Evolutionary conservation across 2,329 filamentous ascomycete species (phyloP), one percentile per base, ranked within the genome.

Genomic region (Arthroderma sp.): DNA sequence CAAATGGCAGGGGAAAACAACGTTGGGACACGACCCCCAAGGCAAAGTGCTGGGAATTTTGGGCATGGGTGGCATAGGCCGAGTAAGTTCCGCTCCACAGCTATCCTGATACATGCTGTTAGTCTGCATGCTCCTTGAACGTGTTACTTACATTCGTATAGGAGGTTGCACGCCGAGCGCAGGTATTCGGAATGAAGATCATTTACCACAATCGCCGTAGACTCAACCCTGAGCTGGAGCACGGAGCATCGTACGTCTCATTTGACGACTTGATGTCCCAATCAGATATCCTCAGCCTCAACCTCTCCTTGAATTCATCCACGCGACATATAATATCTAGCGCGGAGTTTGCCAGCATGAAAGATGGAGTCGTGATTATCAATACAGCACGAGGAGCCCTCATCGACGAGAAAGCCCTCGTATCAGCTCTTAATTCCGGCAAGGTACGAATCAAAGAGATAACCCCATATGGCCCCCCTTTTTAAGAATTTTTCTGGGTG

Each of bases 51-150:
- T 70, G 3, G 67, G 67, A 4, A 69, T 70, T 42, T 54, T 70
- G 15, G 67, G 67, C 1, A 70, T 70, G 67, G 67, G 67, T 22
- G 67, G 67, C 36, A 69, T 70, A 38, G 67, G 67, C 45, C 56
- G 63, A 48, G 67, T 69, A 59, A 53, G 60, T 52, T 29, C 40
- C 27, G 29, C 31, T 31, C 6, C 4, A 15, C 15, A 22, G 15
- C 15, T 22, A 22, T 22, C 15, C 15, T 22, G 15, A 22, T 22
- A 22, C 15, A 22, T 22, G 15, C 15, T 22, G 15, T 22, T 22
- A 22, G 15, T 22, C 15, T 22, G 15, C 15, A 22, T 22, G 15
- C 15, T 22, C 15, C 15, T 22, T 1, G 33, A 28, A n/a, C 28
- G 15, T 22, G 15, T 22, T 22, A 22, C 15, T 22, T 22, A 22